Evolutionary conservation across 495 filamentous ascomycete genomes (phyloP), one percentile per base, ranked within the genome.

Genomic region (Hyaloscypha bicolor): DNA sequence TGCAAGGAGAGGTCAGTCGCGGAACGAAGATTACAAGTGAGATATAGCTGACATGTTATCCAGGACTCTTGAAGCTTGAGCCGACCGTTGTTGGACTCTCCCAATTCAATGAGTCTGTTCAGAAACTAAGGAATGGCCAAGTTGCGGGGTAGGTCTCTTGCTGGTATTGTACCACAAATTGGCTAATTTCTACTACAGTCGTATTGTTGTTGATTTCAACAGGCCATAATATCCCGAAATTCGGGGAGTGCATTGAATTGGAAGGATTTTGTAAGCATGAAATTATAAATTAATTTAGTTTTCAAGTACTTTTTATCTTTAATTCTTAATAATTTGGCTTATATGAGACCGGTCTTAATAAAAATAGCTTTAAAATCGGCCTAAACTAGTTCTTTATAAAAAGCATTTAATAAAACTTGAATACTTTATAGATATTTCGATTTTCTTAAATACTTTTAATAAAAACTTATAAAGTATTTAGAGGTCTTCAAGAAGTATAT

Each of bases 201-300:
- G 63, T n/a, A 48, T 45, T 59, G 63, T 66, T 48, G 42, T 66
- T n/a, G 63, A 66, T 37, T 66, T 66, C 31, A 66, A 66, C 55
- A 63, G 53, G 29, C 42, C 42, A 19, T 48, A 48, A 48, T 12
- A 6, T 37, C 35, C 8, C 35, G 8, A 37, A 37, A 1, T 37
- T 12, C 11, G 16, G 9, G 4, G 9, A 48, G 42, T 48, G 42
- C 9, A 48, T 48, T 14, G 42, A 48, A 48, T 4, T 14, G 16
- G 4, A 19, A 19, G 42, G 4, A 48, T 4, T 48, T 48, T 19
- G 42, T 25, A 25, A 25, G 25, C 25, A 25, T 25, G 35, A 5
- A 9, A 37, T 37, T 5, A 37, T 4, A 9, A 37, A 37, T 37
- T 9, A 5, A 37, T 9, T 37, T 37, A 4, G 33, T 37, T 9